Conservation (phyloP, 176 grass and related monocot genomes). For the Rhynchospora breviuscula region DNA sequence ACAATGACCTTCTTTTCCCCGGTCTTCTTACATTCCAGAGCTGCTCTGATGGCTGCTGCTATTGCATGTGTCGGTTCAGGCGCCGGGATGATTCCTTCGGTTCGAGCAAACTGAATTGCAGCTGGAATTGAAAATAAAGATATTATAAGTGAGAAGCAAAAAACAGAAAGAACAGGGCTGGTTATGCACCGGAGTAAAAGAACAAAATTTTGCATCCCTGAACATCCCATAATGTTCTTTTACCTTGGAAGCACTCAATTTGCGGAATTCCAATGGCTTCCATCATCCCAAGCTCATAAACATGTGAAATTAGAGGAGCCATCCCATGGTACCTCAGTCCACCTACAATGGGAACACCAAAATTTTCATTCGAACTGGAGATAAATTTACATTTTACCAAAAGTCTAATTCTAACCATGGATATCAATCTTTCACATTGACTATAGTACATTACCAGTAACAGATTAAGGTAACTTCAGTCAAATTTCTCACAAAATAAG, state of each 20-base stretch:
- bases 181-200: background rate
- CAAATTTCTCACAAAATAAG: no score
- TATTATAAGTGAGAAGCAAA: background rate
- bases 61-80: constrained; percentile 93
- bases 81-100: constrained; percentile 94
- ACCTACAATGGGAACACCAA: constrained; percentile 31
- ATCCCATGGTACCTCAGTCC: constrained; percentile 96
- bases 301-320: constrained; percentile 86
- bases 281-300: constrained; percentile 81
- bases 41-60: constrained; percentile 85
- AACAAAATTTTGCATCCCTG: background rate
- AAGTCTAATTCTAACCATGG: background rate
- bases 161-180: background rate
- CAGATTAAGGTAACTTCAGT: background rate
- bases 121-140: constrained; percentile 34
- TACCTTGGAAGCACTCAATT: constrained; percentile 87
- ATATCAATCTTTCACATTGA: background rate
- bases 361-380: background rate
- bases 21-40: constrained; percentile 61
- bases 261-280: constrained; percentile 72
- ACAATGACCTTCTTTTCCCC: constrained; percentile 95
- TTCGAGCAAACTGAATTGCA: constrained; percentile 71
- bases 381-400: background rate
- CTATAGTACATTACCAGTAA: background rate
- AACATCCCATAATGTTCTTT: background rate